Conservation (phyloP, 441 rosid genomes). For the Populus hybrid region DNA sequence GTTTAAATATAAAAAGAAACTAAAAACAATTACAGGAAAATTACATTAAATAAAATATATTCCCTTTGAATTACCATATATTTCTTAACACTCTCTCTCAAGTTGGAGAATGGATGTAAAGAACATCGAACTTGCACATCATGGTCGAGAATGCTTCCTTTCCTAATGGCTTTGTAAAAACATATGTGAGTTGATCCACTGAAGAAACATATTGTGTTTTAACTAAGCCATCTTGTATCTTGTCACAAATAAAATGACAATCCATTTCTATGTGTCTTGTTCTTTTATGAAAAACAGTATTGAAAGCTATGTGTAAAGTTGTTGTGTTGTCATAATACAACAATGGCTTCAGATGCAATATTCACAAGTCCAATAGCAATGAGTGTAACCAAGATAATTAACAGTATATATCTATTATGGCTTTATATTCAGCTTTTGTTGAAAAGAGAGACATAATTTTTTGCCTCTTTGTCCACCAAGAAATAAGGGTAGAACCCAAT, state of each 20-base stretch:
- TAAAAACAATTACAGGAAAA: no score
- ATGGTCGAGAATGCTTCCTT: neutral
- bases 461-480: neutral
- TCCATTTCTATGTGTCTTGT: no score
- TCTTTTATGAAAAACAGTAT: no score
- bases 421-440: neutral
- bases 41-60: no score
- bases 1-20: no score
- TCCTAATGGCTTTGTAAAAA: neutral
- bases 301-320: neutral
- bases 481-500: neutral
- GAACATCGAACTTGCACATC: neutral
- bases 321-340: neutral
- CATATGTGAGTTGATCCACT: neutral
- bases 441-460: neutral
- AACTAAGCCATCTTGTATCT: no score
- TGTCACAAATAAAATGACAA: no score
- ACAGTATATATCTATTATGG: neutral
- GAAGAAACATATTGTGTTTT: no score
- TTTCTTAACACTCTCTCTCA: neutral
- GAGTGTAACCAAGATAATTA: neutral
- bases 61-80: no score
- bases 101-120: no score
- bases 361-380: neutral
- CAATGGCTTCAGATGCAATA: neutral